These are phyloP conservation scores for Leccinum boreale DNA, from an alignment of 768 basidiomycete genomes.

Conservation along the genomic window DNA sequence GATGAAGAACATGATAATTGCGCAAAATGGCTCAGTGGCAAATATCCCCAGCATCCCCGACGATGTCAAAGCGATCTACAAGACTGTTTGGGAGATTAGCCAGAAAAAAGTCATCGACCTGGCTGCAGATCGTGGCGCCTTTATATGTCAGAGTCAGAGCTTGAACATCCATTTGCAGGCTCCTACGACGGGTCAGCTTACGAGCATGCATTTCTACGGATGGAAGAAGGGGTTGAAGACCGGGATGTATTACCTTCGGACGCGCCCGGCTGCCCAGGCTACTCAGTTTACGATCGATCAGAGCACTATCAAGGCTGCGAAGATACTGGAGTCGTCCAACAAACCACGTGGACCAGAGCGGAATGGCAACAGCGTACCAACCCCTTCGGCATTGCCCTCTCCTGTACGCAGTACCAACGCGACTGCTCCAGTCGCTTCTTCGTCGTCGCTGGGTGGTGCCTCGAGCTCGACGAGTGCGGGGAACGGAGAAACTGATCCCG, in stretches of 20 bases:
- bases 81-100: conserved; percentile 99
- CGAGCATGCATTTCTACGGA: conserved; percentile 98
- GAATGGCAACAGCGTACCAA: conserved; percentile 16
- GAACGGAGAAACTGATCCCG: conserved; percentile 50
- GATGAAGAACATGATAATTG: conserved; percentile 99
- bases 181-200: conserved; percentile 88
- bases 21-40: conserved; percentile 87
- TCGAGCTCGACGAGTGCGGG: conserved; percentile 24
- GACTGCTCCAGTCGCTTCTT: conserved; percentile 29
- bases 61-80: conserved; percentile 96
- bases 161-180: conserved; percentile 90
- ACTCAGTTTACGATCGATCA: conserved; percentile 98
- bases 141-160: conserved; percentile 94
- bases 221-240: conserved; percentile 99
- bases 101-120: conserved; percentile 99
- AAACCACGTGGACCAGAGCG: conserved; percentile 16
- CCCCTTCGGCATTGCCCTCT: conserved; percentile 26
- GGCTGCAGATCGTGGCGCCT: conserved; percentile 97
- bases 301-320: conserved; percentile 61
- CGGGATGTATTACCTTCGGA: conserved; percentile 97
- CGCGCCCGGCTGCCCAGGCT: conserved; percentile 90
- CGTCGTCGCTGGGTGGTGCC: conserved; percentile 13
- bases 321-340: conserved; percentile 22
- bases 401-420: conserved; percentile 29
- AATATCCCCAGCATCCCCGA: conserved; percentile 86